Evolutionary conservation across 1,139 yeast genomes (phyloP), one percentile per base, ranked within the genome.

Genomic region (Blastobotrys raffinosifermentans): DNA sequence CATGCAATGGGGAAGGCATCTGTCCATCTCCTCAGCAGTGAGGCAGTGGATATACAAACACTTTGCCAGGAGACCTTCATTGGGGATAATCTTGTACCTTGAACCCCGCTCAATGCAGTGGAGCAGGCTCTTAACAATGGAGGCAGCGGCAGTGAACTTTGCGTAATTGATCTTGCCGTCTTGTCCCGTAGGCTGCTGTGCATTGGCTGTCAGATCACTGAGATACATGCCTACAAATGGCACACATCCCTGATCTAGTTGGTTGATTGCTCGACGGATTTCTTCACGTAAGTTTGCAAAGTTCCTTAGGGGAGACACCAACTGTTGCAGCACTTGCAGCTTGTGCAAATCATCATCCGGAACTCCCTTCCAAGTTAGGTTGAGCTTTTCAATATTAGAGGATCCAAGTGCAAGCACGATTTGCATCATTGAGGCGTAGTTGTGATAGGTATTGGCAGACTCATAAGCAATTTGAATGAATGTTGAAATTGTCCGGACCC

Each of bases 161-260:
- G 83, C 77, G 54, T 87, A 80, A 55, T 89, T 87, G 45, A 89
- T 70, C 38, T 80, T 57, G 42, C 67, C 67, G 13, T 69, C 71
- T 6, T 51, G 54, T 14, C 40, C 49, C 3, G 58, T 43, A 2
- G 61, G 55, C 19, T 87, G 70, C 53, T 85, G 93, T 3, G 87
- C 77, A 57, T 86, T 86, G 55, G 80, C 75, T 1, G 85, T 77
- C 52, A 89, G 69, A 58, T 91, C 97, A 2, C 89, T 80, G 35
- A 91, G 60, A 52, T 85, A 87, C 29, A 91, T 68, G 2, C 94
- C 96, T 37, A 89, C 75, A 57, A 87, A 89, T 18, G 97, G 97
- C 35, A 89, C 77, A 51, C 94, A 80, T 1, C 97, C 97, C 41
- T 67, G 70, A 1, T 84, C 72, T 7, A 16, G 19, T 5, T 46